Base-by-base conservation (phyloP, 2,329 filamentous ascomycete species). In the Aspergillus melleus region DNA sequence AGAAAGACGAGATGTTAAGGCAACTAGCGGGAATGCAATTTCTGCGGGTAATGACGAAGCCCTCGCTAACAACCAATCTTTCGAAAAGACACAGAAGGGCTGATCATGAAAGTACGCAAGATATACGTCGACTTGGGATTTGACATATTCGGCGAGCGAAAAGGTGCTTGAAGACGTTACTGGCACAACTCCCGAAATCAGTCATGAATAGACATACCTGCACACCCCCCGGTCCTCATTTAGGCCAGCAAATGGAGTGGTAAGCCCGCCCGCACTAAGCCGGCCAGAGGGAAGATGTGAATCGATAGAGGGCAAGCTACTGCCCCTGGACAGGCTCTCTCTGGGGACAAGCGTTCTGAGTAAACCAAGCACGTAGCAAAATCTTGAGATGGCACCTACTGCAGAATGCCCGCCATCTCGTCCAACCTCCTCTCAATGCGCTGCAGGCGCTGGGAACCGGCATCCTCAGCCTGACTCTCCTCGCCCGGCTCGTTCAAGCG, bases 31-130 rank as follows among this genome's bases (percentile, higher is more conserved):
- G 26, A 65, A 66, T 11, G 62, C 50, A 19, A 69, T 58, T 49
- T 69, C 67, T 11, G 64, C 47, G 10, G 66, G 61, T 3, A 69
- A 58, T 9, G 49, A 60, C 2, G 29, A 2, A 3, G 61, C 60
- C 8, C 63, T 57, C 14, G 52, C 44, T 11, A 61, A n/a, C 4
- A 70, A 56, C 67, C 65, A 68, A 1, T 55, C 22, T 11, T 61
- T 64, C 1, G 61, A 55, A 26, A 70, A 69, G 3, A 66, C 61
- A 49, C 67, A 68, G 36, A 68, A 70, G 6, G 67, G 68, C 50
- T 69, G 68, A 53, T 70, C 67, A 49, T 70, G 67, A 14, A 70
- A 68, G 36, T 67, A 57, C 19, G 32, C 57, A 14, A 70, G 52
- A 42, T 68, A 70, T 6, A 60, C 56, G 1, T 68, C 55, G 5